These are phyloP conservation scores for Aspergillus sp. DNA, from an alignment of 2,329 filamentous ascomycete genomes.

Conservation along the genomic window DNA sequence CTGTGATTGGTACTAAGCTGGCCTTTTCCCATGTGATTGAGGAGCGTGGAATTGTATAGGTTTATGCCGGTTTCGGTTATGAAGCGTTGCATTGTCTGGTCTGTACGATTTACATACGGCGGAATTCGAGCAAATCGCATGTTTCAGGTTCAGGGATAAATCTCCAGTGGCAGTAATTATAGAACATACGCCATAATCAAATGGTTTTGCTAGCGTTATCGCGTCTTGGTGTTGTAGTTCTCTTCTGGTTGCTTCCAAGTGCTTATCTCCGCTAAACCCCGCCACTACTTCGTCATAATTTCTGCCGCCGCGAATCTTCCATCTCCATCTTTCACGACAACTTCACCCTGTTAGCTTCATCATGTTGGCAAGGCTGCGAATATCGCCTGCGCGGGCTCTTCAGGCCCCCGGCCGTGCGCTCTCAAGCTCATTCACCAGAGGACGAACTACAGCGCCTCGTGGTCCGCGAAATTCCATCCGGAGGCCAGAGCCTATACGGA, in stretches of 20 bases:
- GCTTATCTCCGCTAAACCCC: constrained; percentile 33
- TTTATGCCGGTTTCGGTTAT: constrained; percentile 1
- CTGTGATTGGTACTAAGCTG: constrained; percentile 30
- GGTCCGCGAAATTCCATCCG: constrained; percentile 30
- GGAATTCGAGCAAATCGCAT: background rate
- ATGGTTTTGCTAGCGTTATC: too few species aligned
- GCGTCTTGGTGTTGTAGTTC: background rate
- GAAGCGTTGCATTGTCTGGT: background rate
- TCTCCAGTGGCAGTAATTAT: too few species aligned
- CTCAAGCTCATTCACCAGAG: constrained; percentile 25
- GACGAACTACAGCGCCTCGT: constrained; percentile 19
- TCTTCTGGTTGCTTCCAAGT: background rate
- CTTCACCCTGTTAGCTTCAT: background rate
- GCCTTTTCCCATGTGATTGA: background rate
- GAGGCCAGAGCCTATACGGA: constrained; percentile 22
- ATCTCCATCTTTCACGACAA: background rate
- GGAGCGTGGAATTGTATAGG: background rate
- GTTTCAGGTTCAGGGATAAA: too few species aligned
- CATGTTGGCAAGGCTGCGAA: constrained; percentile 22
- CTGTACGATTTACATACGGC: background rate
- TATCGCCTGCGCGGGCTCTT: constrained; percentile 17
- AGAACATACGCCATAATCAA: too few species aligned
- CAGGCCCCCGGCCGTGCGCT: constrained; percentile 21
- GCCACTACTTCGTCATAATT: constrained; percentile 8
- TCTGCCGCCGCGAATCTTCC: constrained; percentile 7